Evolutionary conservation across 768 basidiomycete species (phyloP).

Genomic region (Tremella mesenterica): DNA sequence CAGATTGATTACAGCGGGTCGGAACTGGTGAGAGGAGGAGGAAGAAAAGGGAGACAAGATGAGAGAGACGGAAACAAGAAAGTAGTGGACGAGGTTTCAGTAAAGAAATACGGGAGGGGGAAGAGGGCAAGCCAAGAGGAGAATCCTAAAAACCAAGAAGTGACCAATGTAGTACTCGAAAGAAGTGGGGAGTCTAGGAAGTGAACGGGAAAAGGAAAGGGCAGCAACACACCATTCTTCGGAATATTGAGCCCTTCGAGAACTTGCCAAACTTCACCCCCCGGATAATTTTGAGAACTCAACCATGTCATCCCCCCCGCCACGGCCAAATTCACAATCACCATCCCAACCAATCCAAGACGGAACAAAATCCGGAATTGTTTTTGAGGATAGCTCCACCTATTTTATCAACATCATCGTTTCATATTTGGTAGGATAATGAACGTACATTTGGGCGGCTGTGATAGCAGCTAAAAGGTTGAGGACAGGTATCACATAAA

Average conservation of each 20-base stretch:
- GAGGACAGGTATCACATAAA: slow-evolving; percentile 72
- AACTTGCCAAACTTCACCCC: slow-evolving; percentile 60
- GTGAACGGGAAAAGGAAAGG: too few relatives aligned
- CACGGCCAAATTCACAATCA: slow-evolving; percentile 52
- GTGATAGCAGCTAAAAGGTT: slow-evolving; percentile 71
- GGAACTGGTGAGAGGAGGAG: too few relatives aligned
- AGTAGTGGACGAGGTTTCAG: too few relatives aligned
- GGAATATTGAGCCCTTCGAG: slow-evolving; percentile 50
- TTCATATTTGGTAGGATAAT: not conserved
- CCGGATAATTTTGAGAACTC: slow-evolving; percentile 78
- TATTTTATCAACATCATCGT: not conserved
- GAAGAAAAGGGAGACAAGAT: too few relatives aligned
- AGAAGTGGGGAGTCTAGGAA: too few relatives aligned
- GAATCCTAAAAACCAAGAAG: too few relatives aligned
- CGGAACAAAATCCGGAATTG: slow-evolving; percentile 50
- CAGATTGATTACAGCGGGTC: too few relatives aligned
- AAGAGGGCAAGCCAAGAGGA: too few relatives aligned
- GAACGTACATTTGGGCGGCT: slow-evolving; percentile 58
- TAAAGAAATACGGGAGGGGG: too few relatives aligned
- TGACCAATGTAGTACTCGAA: too few relatives aligned
- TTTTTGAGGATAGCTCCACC: slow-evolving; percentile 9
- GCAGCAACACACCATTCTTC: slow-evolving; percentile 1
- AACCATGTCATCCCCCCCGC: slow-evolving; percentile 54
- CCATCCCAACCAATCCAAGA: slow-evolving; percentile 49
- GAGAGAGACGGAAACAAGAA: too few relatives aligned